Conservation (phyloP, 257 asterid species). For the Jaltomata sinuosa region DNA sequence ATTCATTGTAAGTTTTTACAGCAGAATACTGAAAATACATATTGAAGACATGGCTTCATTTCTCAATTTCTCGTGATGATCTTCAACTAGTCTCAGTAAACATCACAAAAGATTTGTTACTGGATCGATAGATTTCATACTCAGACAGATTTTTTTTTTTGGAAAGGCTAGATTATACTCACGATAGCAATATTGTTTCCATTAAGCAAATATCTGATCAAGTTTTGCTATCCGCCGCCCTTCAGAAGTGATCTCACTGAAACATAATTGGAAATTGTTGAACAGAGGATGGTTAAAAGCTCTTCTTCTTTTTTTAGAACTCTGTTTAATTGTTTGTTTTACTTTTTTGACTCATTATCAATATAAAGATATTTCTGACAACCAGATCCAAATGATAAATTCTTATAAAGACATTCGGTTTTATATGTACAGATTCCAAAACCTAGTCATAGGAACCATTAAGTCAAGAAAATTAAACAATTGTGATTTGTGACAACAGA, state of each 20-base stretch:
- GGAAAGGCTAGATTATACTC: conserved; percentile 15
- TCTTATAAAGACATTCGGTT: neutral
- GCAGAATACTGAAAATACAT: neutral
- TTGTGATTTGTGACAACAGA: neutral
- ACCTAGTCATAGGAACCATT: neutral
- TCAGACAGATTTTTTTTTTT: neutral
- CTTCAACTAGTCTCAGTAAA: neutral
- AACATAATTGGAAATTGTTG: neutral
- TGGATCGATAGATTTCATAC: neutral
- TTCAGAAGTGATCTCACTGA: conserved; percentile 87
- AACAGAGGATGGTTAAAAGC: neutral
- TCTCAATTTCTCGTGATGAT: neutral
- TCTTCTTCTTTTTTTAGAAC: too few species aligned
- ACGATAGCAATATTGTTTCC: conserved; percentile 93
- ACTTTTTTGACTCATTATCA: too few species aligned
- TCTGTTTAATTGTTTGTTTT: too few species aligned
- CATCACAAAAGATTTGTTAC: neutral
- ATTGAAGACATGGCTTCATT: neutral
- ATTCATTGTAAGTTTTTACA: neutral
- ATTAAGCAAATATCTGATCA: conserved; percentile 79
- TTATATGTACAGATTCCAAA: neutral
- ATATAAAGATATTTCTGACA: too few species aligned
- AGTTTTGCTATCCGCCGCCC: conserved; percentile 79
- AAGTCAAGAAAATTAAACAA: neutral
- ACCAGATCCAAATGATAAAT: too few species aligned